Evolutionary conservation across 2,329 filamentous ascomycete species (phyloP).

Genomic region (Claviceps humidiphila): DNA sequence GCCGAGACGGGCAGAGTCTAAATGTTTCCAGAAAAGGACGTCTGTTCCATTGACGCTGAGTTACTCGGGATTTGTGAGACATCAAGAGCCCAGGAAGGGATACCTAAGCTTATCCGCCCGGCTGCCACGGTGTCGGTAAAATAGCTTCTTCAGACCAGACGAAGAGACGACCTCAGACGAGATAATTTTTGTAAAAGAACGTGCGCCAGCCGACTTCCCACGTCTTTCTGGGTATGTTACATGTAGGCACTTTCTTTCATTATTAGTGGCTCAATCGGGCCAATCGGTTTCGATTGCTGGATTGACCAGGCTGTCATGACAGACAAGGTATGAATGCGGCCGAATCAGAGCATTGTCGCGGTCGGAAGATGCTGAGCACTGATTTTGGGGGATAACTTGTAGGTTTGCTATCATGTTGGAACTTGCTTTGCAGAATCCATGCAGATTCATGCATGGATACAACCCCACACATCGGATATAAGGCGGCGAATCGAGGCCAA

Average conservation of each 20-base stretch:
- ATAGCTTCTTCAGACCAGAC: neutral
- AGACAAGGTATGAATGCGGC: too few relatives aligned
- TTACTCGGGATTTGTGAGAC: neutral
- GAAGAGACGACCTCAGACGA: neutral
- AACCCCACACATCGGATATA: neutral
- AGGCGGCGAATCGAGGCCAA: neutral
- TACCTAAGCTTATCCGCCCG: neutral
- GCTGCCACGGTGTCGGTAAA: neutral
- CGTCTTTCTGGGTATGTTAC: neutral
- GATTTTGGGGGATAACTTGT: neutral
- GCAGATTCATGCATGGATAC: neutral
- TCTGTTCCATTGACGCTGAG: neutral
- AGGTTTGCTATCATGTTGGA: neutral
- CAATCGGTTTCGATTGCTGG: too few relatives aligned
- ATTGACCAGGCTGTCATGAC: too few relatives aligned
- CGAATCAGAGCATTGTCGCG: neutral
- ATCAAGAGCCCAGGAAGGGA: neutral
- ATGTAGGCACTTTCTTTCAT: too few relatives aligned
- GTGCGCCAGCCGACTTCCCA: neutral
- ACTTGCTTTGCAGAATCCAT: neutral
- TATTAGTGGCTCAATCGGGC: too few relatives aligned
- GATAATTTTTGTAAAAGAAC: neutral
- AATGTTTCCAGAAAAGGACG: neutral
- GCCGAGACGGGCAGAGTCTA: neutral
- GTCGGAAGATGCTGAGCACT: neutral